Evolutionary conservation across 2,329 filamentous ascomycete species (phyloP), one percentile per base, ranked within the genome.

Genomic region (Microcyclospora pomicola): DNA sequence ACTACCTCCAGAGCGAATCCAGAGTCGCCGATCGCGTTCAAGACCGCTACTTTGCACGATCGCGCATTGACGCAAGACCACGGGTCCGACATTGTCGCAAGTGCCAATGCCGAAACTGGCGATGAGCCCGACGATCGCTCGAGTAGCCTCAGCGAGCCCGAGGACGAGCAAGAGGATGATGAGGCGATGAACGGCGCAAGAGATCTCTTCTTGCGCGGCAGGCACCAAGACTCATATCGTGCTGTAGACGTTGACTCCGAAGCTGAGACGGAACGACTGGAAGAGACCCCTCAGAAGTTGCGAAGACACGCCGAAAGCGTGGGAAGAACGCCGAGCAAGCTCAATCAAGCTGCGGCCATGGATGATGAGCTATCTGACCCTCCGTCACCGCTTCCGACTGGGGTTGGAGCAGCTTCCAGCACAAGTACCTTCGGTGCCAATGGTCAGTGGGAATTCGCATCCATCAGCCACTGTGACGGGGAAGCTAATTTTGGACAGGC

Each of bases 221-320:
- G 19, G 7, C 19, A 24, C 4, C 19, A 7, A 24, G 19, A 24
- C 4, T 24, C 19, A 24, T 24, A 24, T 24, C 19, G 19, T 7
- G 19, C 19, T 24, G 19, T 51, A 9, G 53, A 78, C 37, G 70
- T 72, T 39, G 77, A 82, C 50, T 80, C 87, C 3, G 88, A 96
- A 61, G 88, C 88, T 27, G 88, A 95, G 63, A 96, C 88, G 2
- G 87, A 95, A 63, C 79, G 91, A 42, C 71, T 98, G 42, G 91
- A 91, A 55, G 78, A 82, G 54, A 93, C 58, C 35, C 57, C 55
- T 15, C 47, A 51, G 36, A 58, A 54, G 43, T 30, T 39, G 31
- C 52, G 47, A 35, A 47, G 49, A 40, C 44, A 47, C 16, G 39
- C 43, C 33, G 52, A 67, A 32, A 58, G 63, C 39, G 73, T 75